Evolutionary conservation across 2,329 filamentous ascomycete genomes (phyloP).

Genomic region (Claviceps sp.): DNA sequence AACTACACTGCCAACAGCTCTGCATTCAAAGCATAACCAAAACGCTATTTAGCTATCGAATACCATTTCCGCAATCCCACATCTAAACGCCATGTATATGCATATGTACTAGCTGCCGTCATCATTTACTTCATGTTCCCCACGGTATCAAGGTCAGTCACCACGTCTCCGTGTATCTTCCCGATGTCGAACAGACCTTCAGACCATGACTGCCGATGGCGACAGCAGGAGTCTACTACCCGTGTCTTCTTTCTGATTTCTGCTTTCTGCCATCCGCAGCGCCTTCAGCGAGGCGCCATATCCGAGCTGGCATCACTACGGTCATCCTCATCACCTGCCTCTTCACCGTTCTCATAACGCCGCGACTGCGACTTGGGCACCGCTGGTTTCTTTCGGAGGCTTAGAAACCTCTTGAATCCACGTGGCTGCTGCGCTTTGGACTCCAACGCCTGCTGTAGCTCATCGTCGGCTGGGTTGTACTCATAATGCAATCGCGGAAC

Average conservation of each 20-base stretch:
- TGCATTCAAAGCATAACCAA: constrained; percentile 1
- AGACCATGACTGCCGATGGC: too few relatives aligned
- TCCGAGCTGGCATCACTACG: constrained; percentile 5
- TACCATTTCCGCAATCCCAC: neutral
- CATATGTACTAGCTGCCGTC: neutral
- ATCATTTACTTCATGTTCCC: neutral
- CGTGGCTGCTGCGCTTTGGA: constrained; percentile 18
- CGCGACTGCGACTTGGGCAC: constrained; percentile 6
- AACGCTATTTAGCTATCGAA: neutral
- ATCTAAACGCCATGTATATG: neutral
- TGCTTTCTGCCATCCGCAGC: neutral
- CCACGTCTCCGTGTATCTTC: neutral
- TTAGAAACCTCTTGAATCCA: constrained; percentile 32
- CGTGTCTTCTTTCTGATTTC: neutral
- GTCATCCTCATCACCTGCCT: constrained; percentile 11
- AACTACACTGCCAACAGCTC: neutral
- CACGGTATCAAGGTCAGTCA: neutral
- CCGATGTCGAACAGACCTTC: too few relatives aligned
- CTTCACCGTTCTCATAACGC: constrained; percentile 11
- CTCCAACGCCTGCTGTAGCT: constrained; percentile 8
- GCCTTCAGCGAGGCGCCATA: constrained; percentile 3
- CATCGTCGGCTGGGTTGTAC: constrained; percentile 30
- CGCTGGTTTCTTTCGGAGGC: constrained; percentile 25
- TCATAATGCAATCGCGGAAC: constrained; percentile 64
- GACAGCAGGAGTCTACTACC: too few relatives aligned